Conservation (phyloP, 2,329 filamentous ascomycete genomes). For the Apiospora sp. region DNA sequence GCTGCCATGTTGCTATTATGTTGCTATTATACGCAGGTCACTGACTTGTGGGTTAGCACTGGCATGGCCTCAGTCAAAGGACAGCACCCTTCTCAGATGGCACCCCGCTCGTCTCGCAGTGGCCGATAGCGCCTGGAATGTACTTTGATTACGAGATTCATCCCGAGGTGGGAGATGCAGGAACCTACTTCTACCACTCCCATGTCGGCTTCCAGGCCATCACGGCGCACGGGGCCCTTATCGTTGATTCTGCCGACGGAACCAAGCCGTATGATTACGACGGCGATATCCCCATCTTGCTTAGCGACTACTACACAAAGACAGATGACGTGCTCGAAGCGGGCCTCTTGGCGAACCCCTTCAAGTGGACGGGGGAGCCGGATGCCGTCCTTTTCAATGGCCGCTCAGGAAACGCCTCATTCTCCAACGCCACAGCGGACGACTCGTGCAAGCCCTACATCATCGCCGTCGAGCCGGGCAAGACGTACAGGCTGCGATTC, state of each 20-base stretch:
- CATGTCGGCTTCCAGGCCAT: constrained; percentile 70
- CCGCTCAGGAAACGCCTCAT: constrained; percentile 51
- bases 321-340: constrained; percentile 59
- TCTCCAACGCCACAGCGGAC: constrained; percentile 43
- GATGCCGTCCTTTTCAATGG: constrained; percentile 66
- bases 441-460: constrained; percentile 54
- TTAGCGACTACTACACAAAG: constrained; percentile 65
- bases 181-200: constrained; percentile 74
- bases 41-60: constrained; percentile 56
- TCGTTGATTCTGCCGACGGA: constrained; percentile 58
- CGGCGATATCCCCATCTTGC: constrained; percentile 63
- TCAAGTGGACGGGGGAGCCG: constrained; percentile 67
- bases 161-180: constrained; percentile 59
- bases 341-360: constrained; percentile 56
- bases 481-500: constrained; percentile 68
- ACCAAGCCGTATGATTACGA: constrained; percentile 66
- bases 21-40: constrained; percentile 19
- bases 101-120: constrained; percentile 66
- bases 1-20: background rate
- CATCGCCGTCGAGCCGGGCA: constrained; percentile 66
- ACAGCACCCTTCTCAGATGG: constrained; percentile 71
- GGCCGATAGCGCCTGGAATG: constrained; percentile 67
- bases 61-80: constrained; percentile 70
- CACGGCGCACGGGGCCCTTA: constrained; percentile 63
- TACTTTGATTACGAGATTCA: constrained; percentile 75